phyloP scores from a whole-genome alignment of 148 eudicot species.

The Chenopodium formosanum region DNA sequence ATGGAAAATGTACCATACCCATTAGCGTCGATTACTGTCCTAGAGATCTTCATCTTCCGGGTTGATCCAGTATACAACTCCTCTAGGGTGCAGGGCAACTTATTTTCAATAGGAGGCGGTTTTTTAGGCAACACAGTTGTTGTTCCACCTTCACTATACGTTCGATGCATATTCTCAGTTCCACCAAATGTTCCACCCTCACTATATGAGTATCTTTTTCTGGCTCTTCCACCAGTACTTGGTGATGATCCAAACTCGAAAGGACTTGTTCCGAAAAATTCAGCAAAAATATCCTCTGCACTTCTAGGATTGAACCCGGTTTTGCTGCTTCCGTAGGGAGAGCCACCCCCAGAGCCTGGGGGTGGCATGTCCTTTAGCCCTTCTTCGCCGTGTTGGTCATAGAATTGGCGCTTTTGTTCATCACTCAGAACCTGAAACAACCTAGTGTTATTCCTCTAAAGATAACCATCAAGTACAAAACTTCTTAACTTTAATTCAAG shows the following conservation, averaged over 20 bases:
- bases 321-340: conserved; percentile 31
- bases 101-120: conserved; percentile 76
- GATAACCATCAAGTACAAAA: background rate
- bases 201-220: conserved; percentile 43
- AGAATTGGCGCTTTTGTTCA: conserved; percentile 53
- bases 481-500: too few species aligned
- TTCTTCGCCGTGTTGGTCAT: conserved; percentile 86
- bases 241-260: conserved; percentile 62
- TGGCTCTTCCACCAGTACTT: conserved; percentile 38
- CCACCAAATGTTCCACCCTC: conserved; percentile 31
- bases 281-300: conserved; percentile 90
- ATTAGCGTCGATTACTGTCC: conserved; percentile 50
- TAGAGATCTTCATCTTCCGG: conserved; percentile 84
- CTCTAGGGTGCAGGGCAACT: conserved; percentile 68
- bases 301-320: conserved; percentile 63
- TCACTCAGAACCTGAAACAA: conserved; percentile 64
- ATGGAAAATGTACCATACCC: conserved; percentile 40
- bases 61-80: conserved; percentile 77
- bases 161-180: conserved; percentile 39
- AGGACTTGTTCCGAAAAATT: conserved; percentile 85
- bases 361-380: conserved; percentile 70
- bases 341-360: conserved; percentile 36
- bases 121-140: conserved; percentile 40
- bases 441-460: background rate
- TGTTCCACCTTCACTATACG: conserved; percentile 30